Conservation (phyloP, 139 green algal genomes). For the Volvox africanus region DNA sequence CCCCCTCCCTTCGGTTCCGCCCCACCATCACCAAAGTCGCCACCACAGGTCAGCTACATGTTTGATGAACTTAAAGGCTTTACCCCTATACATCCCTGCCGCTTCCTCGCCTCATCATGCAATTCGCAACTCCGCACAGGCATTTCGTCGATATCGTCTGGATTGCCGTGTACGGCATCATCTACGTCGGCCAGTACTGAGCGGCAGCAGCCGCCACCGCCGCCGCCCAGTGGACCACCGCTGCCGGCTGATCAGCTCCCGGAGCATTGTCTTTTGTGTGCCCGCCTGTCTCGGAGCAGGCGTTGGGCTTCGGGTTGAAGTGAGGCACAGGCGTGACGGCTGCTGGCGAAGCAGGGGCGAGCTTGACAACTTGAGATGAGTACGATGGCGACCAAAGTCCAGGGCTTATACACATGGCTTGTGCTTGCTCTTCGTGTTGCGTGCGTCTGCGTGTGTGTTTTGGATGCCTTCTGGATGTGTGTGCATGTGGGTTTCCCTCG, state of each 20-base stretch:
- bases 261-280: background rate
- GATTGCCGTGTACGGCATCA: slow-evolving; percentile 65
- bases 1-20: too few species aligned
- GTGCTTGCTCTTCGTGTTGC: too few species aligned
- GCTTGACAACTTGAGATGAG: slow-evolving; percentile 28
- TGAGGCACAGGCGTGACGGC: background rate
- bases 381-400: background rate
- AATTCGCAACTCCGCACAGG: background rate
- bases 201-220: background rate
- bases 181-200: slow-evolving; percentile 68
- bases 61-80: too few species aligned
- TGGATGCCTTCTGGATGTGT: background rate
- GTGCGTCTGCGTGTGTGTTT: background rate
- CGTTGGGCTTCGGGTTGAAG: too few species aligned
- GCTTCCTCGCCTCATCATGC: background rate
- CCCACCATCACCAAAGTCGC: too few species aligned
- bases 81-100: background rate
- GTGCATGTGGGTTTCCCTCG: background rate
- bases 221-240: too few species aligned
- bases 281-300: too few species aligned
- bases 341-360: background rate
- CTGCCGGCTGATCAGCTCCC: background rate
- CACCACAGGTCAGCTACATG: too few species aligned
- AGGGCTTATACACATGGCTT: background rate
- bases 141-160: slow-evolving; percentile 72